Evolutionary conservation across 2,329 filamentous ascomycete species (phyloP).

Genomic region (Amesomyces nigricolor): DNA sequence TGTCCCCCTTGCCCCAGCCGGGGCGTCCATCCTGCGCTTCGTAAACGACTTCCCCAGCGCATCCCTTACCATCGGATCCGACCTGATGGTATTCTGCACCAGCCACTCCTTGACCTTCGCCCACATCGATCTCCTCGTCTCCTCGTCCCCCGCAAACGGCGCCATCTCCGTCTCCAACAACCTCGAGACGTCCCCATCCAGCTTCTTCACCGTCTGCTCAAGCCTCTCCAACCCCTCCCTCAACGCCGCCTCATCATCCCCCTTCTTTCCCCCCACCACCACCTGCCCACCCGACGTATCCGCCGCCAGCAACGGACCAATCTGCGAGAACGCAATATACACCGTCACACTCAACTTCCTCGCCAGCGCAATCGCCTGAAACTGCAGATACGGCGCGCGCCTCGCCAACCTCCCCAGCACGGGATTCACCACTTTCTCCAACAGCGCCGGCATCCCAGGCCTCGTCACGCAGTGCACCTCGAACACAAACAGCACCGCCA

Average conservation of each 20-base stretch:
- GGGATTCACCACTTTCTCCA: conserved; percentile 33
- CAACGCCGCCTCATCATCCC: conserved; percentile 46
- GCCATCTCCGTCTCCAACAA: conserved; percentile 73
- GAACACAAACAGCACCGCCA: conserved; percentile 48
- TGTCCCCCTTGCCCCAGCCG: conserved; percentile 53
- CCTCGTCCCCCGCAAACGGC: conserved; percentile 70
- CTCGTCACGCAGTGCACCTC: conserved; percentile 54
- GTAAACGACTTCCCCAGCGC: conserved; percentile 65
- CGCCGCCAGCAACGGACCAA: conserved; percentile 59
- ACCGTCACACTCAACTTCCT: conserved; percentile 71
- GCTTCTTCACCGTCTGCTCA: conserved; percentile 50
- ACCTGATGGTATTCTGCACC: conserved; percentile 76
- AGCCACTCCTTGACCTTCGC: conserved; percentile 78
- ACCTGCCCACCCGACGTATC: conserved; percentile 33
- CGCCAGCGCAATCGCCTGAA: conserved; percentile 71
- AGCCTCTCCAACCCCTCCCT: conserved; percentile 61
- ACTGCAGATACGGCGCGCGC: conserved; percentile 68
- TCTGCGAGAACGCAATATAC: conserved; percentile 77
- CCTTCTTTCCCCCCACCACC: conserved; percentile 26
- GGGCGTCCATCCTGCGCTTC: conserved; percentile 56
- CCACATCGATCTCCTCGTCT: conserved; percentile 57
- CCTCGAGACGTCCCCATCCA: conserved; percentile 64
- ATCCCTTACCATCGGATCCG: conserved; percentile 74
- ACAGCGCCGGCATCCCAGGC: conserved; percentile 42
- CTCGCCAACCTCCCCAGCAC: conserved; percentile 32